phyloP scores from a whole-genome alignment of 1,139 yeast genomes.

The Taphrina populina region DNA sequence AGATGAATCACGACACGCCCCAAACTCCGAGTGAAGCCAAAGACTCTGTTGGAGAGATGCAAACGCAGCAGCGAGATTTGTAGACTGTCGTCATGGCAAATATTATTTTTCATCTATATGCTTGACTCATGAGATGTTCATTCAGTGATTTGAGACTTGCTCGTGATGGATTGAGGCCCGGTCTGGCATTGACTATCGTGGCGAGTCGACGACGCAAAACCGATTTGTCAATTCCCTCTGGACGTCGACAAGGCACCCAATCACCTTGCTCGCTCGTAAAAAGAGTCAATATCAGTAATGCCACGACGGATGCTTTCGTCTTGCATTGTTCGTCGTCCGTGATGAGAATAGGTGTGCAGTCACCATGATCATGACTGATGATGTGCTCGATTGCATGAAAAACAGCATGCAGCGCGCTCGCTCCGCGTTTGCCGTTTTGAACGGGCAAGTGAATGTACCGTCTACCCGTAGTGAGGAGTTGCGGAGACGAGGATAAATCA shows the following conservation, averaged over 20 bases:
- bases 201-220: constrained; percentile 60
- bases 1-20: too few species aligned
- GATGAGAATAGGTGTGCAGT: constrained; percentile 41
- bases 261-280: constrained; percentile 52
- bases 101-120: constrained; percentile 40
- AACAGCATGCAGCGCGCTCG: background rate
- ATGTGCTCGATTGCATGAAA: constrained; percentile 10
- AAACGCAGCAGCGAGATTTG: too few species aligned
- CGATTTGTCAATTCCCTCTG: constrained; percentile 44
- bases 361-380: too few species aligned
- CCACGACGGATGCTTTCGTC: constrained; percentile 52
- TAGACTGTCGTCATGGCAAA: too few species aligned
- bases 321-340: constrained; percentile 63
- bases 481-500: constrained; percentile 2
- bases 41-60: too few species aligned
- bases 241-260: constrained; percentile 35
- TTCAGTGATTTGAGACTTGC: constrained; percentile 70
- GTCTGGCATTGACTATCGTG: constrained; percentile 48
- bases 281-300: constrained; percentile 54
- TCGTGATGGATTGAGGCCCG: constrained; percentile 69
- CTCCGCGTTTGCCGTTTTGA: constrained; percentile 7
- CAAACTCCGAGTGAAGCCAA: too few species aligned
- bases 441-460: background rate
- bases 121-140: constrained; percentile 45
- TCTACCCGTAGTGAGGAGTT: background rate